Base-by-base conservation (phyloP, 441 rosid genomes). In the Aleurites moluccanus region DNA sequence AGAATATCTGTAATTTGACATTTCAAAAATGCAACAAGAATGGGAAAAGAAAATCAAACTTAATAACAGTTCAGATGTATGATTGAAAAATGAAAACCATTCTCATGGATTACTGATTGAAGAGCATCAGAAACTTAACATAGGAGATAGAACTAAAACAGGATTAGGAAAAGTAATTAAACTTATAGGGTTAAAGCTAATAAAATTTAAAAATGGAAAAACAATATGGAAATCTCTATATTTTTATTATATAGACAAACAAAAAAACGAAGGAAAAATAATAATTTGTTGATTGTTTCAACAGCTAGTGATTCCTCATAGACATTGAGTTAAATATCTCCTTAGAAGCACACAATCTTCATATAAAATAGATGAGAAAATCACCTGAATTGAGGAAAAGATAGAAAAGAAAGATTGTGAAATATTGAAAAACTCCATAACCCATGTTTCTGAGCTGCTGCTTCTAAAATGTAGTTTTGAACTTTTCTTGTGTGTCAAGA, bases 371-470 rank as follows among this genome's bases (percentile, higher is more conserved):
- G 13, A 16, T n/a, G 62, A 40, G 67, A 67, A 68, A 44, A 78
- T 89, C 80, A 94, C 99, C 94, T 90, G 97, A 80, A 68, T 35
- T 69, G 68, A 89, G 72, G 56, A 88, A 80, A 56, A 91, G 83
- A 75, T 76, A 83, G 49, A 85, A 44, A 85, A 91, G 80, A 80
- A 89, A 77, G 83, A 87, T 63, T 25, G 76, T 10, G 72, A 86
- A 76, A 75, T 79, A 82, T 55, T 20, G 86, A 73, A 75, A 71
- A 83, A 83, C 66, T 72, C 72, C 44, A 35, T 70, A 83, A 81
- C 67, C 84, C 96, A 91, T 92, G 74, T 67, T 67, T 61, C 65
- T 55, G 45, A 80, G 77, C 70, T 64, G 78, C 60, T 67, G 78
- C 60, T 67, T 62, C 13, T 50, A 21, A 42, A 70, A 55, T 35